These are phyloP conservation scores for Amaranthus hypochondriacus DNA, from an alignment of 148 eudicot species.

Conservation along the genomic window DNA sequence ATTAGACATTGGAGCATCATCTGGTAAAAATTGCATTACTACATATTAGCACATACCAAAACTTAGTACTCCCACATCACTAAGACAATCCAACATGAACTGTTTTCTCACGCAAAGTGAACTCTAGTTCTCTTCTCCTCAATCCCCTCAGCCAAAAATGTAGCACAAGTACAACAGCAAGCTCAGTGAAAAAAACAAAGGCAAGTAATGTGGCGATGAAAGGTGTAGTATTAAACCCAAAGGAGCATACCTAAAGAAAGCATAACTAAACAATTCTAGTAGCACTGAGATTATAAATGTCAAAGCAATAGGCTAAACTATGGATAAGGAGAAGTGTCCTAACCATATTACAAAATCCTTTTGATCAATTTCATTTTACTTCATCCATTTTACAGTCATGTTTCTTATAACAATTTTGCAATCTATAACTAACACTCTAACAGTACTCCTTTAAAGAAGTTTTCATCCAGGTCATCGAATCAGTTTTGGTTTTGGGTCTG, in stretches of 20 bases:
- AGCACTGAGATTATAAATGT: background rate
- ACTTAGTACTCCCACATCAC: background rate
- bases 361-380: background rate
- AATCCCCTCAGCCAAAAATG: background rate
- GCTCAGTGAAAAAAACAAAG: background rate
- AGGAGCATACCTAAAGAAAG: background rate
- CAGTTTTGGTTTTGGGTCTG: too few species aligned
- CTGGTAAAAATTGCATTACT: constrained; percentile 33
- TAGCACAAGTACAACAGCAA: too few species aligned
- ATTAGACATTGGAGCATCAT: constrained; percentile 78
- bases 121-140: background rate
- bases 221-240: background rate
- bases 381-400: too few species aligned
- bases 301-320: too few species aligned
- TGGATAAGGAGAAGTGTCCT: too few species aligned
- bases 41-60: constrained; percentile 13
- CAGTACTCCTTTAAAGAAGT: too few species aligned
- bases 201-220: too few species aligned
- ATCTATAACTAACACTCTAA: too few species aligned
- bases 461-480: too few species aligned
- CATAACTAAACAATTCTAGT: background rate
- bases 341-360: background rate
- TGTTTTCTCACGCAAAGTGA: background rate
- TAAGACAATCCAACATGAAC: background rate
- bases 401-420: too few species aligned